A percentile compares a stretch with the other conserved stretches of the same genome.
These are phyloP conservation scores for Chalciporus sphaerocephalus DNA, from an alignment of 768 basidiomycete genomes.

Conservation along the genomic window DNA sequence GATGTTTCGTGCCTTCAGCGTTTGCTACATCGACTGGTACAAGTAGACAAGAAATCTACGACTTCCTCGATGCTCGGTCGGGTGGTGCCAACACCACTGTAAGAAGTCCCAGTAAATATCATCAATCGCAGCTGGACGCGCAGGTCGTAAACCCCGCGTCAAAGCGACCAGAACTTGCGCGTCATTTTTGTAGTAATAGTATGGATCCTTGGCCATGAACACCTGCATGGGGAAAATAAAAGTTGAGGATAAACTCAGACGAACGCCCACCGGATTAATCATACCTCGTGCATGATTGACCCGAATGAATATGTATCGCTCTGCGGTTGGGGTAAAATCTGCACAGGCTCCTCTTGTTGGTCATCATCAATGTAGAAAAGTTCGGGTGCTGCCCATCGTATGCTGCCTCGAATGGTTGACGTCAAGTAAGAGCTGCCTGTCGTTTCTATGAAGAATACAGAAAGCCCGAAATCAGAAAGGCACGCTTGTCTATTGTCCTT, in stretches of 20 bases:
- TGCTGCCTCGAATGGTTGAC: constrained; percentile 39
- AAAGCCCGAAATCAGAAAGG: constrained; percentile 37
- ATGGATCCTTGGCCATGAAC: constrained; percentile 22
- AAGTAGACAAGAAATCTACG: constrained; percentile 15
- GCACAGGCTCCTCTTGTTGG: constrained; percentile 14
- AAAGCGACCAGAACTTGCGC: constrained; percentile 22
- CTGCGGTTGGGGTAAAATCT: constrained; percentile 7
- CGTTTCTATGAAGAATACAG: constrained; percentile 26
- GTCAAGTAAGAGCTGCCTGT: constrained; percentile 22
- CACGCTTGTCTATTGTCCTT: constrained; percentile 28
- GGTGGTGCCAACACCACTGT: constrained; percentile 18
- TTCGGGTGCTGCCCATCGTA: constrained; percentile 46
- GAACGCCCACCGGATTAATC: not conserved
- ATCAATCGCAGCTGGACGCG: constrained; percentile 3
- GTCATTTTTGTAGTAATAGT: constrained; percentile 21
- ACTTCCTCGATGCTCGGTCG: constrained; percentile 18
- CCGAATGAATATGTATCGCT: constrained; percentile 45
- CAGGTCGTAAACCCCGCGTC: constrained; percentile 12
- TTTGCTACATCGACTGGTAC: not conserved
- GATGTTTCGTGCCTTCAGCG: not conserved
- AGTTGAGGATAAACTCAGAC: not conserved
- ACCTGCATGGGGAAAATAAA: constrained; percentile 19
- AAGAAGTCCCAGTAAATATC: constrained; percentile 18
- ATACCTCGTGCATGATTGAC: constrained; percentile 30
- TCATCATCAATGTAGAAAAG: constrained; percentile 34